Evolutionary conservation across 768 basidiomycete genomes (phyloP), one percentile per base, ranked within the genome.

Genomic region (Trametes coccinea): DNA sequence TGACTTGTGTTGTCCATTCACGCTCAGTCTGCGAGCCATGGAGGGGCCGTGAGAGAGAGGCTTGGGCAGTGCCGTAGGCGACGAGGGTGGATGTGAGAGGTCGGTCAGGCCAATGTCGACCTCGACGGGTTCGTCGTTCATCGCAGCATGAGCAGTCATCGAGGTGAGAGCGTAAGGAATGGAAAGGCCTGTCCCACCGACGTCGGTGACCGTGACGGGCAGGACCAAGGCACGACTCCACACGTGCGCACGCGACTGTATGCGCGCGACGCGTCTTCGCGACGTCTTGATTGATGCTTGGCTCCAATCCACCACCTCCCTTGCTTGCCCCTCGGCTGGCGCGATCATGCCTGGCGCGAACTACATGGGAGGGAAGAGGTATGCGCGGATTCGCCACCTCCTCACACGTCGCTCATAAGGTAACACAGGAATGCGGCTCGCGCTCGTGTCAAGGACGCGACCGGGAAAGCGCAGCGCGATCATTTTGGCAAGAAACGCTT

Each of bases 311-410:
- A 37, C 5, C 6, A 11, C 34, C 11, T 5, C 34, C 11, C 34
- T 37, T 37, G 34, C 11, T 37, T 37, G 16, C 16, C 27, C 5
- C 44, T n/a, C 14, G 7, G 14, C 53, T n/a, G 50, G 55, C 64
- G 60, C 51, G 51, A 65, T 5, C 53, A 87, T 88, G 87, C 74
- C 75, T 22, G 88, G 88, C 5, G 88, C 87, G 33, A 90, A 90
- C 66, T 90, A 89, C 63, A 89, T 88, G 87, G 88, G 88, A 27
- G 88, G 88, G 11, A 87, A 83, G 75, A 79, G 85, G 88, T 86
- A 50, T 39, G 72, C 17, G 17, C 10, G 9, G 14, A 8, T 16
- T 44, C 30, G 13, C 14, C 6, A n/a, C 14, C 13, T 14, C 17
- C 11, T 10, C 3, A 5, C 13, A 14, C 10, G 9, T 31, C 29